These are phyloP conservation scores for Penicillium brasilianum DNA, from an alignment of 2,329 filamentous ascomycete genomes.

Conservation along the genomic window DNA sequence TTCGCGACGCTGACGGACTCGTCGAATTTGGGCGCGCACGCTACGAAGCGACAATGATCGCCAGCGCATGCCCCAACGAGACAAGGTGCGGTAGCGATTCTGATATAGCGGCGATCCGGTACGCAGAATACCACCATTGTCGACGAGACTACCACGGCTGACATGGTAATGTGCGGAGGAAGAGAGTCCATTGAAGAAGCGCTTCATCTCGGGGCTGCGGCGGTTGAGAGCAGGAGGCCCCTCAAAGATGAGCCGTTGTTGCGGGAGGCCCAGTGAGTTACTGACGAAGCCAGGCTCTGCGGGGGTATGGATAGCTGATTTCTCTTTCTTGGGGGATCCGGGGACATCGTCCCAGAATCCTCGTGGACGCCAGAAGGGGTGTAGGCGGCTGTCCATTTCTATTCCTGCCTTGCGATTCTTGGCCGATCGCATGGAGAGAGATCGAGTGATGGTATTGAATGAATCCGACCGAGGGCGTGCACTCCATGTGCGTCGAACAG, in stretches of 20 bases:
- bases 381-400: conserved; percentile 55
- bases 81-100: conserved; percentile 39
- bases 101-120: conserved; percentile 40
- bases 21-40: conserved; percentile 54
- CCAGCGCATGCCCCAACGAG: conserved; percentile 53
- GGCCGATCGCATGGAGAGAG: conserved; percentile 47
- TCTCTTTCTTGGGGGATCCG: conserved; percentile 44
- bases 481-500: conserved; percentile 45
- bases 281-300: conserved; percentile 48
- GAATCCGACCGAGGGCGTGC: conserved; percentile 49
- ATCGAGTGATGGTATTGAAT: conserved; percentile 43
- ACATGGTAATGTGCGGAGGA: conserved; percentile 29
- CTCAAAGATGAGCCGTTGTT: conserved; percentile 51
- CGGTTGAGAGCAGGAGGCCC: conserved; percentile 46
- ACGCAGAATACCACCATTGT: conserved; percentile 34
- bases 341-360: conserved; percentile 66
- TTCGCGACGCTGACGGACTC: conserved; percentile 49
- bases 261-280: conserved; percentile 62
- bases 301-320: conserved; percentile 38
- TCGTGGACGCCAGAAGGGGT: conserved; percentile 67
- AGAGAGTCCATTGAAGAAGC: conserved; percentile 29
- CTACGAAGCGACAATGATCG: conserved; percentile 58
- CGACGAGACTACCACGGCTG: conserved; percentile 40
- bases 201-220: conserved; percentile 39
- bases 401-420: conserved; percentile 50